These are phyloP conservation scores for Endoconidiophora polonica DNA, from an alignment of 2,329 filamentous ascomycete species.

Conservation along the genomic window DNA sequence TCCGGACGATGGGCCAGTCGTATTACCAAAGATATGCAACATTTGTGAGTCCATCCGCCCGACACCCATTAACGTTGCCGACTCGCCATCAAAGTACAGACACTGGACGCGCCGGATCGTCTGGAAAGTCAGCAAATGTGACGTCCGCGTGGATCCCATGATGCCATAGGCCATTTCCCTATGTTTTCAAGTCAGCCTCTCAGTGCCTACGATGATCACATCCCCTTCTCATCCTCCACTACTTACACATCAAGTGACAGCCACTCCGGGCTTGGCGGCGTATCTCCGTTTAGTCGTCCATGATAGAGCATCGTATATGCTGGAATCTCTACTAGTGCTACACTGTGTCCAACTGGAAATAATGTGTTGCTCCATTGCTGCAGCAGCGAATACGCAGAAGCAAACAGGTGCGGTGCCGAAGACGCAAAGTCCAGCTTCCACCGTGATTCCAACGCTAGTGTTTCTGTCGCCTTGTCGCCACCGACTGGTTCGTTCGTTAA, in stretches of 20 bases:
- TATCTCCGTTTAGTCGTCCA: conserved; percentile 24
- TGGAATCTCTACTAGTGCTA: conserved; percentile 29
- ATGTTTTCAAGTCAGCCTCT: background rate
- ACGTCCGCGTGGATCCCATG: conserved; percentile 27
- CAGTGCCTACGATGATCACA: conserved; percentile 1
- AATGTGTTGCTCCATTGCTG: conserved; percentile 35
- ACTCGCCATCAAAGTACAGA: conserved; percentile 35
- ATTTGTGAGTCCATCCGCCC: conserved; percentile 33
- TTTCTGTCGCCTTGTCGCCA: too few species aligned
- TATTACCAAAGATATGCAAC: conserved; percentile 31
- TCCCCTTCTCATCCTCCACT: background rate
- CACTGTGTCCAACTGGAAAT: conserved; percentile 32
- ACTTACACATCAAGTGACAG: conserved; percentile 30
- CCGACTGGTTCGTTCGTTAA: too few species aligned
- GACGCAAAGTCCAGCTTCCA: conserved; percentile 29
- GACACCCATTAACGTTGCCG: conserved; percentile 28
- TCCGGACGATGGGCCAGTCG: conserved; percentile 20
- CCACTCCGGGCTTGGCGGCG: conserved; percentile 33
- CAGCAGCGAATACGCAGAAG: conserved; percentile 28
- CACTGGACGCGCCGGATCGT: conserved; percentile 25
- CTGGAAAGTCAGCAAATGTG: conserved; percentile 32
- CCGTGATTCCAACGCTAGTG: conserved; percentile 14
- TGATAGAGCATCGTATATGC: conserved; percentile 33
- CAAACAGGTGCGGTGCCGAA: conserved; percentile 30
- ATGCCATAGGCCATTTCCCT: conserved; percentile 37